Evolutionary conservation across 306 rosid genomes (phyloP).

Genomic region (Rubus idaeus): DNA sequence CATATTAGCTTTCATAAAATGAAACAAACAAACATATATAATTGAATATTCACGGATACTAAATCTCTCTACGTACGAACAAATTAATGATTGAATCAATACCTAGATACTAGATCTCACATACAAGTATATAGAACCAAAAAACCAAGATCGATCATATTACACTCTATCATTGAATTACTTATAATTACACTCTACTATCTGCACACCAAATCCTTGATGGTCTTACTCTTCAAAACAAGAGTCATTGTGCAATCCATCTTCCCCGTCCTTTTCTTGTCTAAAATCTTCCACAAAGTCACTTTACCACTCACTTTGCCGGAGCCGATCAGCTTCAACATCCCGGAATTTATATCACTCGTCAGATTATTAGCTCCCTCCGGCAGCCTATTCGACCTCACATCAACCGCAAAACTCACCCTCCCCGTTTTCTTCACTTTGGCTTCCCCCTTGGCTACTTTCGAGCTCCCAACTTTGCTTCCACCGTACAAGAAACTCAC

Average conservation of each 20-base stretch:
- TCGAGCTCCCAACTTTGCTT: constrained; percentile 27
- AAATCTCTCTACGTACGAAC: not conserved
- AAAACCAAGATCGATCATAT: not conserved
- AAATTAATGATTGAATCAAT: not conserved
- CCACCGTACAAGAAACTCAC: constrained; percentile 33
- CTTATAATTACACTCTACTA: not conserved
- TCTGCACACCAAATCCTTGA: constrained; percentile 42
- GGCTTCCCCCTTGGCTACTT: constrained; percentile 20
- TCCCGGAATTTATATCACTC: constrained; percentile 32
- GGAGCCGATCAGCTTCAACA: constrained; percentile 39
- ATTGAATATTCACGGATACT: not conserved
- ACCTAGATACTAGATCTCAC: constrained; percentile 10
- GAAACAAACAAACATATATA: not conserved
- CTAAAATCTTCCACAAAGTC: constrained; percentile 38
- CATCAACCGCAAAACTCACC: constrained; percentile 27
- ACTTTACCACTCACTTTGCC: constrained; percentile 45
- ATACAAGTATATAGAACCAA: not conserved
- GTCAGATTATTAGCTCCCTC: constrained; percentile 25
- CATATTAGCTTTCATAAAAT: not conserved
- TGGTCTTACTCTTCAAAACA: constrained; percentile 32
- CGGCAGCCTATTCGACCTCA: constrained; percentile 23
- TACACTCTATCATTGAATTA: not conserved
- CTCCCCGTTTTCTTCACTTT: constrained; percentile 26
- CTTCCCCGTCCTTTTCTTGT: constrained; percentile 29
- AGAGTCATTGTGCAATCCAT: constrained; percentile 52